Conservation (phyloP, 2,329 filamentous ascomycete species). For the Fusarium sp. region DNA sequence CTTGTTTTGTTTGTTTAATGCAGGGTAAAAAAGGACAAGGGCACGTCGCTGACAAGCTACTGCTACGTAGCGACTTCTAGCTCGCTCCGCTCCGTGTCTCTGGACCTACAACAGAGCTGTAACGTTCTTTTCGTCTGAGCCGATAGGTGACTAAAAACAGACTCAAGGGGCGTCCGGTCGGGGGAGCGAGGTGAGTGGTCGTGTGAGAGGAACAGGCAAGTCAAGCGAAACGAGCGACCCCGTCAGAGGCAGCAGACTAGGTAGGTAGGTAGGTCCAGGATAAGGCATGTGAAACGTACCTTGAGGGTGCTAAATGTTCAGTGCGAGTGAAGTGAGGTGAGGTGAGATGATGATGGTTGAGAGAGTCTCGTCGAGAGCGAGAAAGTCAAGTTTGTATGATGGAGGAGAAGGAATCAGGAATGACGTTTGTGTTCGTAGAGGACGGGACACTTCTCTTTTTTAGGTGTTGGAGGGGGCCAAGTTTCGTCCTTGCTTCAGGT, state of each 20-base stretch:
- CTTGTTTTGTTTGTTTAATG: constrained; percentile 18
- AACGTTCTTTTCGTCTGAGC: constrained; percentile 12
- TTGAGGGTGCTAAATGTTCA: constrained; percentile 18
- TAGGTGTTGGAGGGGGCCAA: constrained; percentile 24
- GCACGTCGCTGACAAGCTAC: constrained; percentile 18
- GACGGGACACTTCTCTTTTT: constrained; percentile 27
- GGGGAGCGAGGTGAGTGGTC: constrained; percentile 21
- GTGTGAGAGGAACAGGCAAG: constrained; percentile 39
- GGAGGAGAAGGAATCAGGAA: constrained; percentile 16
- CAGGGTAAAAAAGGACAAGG: constrained; percentile 30
- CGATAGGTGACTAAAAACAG: constrained; percentile 17
- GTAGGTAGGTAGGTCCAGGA: constrained; percentile 2
- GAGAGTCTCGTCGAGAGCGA: background rate
- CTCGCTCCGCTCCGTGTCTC: constrained; percentile 29
- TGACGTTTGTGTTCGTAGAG: constrained; percentile 32
- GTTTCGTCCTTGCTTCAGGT: constrained; percentile 21
- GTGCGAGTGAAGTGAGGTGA: background rate
- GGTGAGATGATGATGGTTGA: constrained; percentile 1
- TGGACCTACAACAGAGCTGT: constrained; percentile 23
- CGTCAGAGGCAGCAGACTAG: constrained; percentile 16
- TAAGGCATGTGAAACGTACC: constrained; percentile 28
- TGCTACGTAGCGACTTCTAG: constrained; percentile 32
- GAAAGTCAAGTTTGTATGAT: constrained; percentile 8
- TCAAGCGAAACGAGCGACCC: constrained; percentile 38
- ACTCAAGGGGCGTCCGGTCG: constrained; percentile 37